Conservation (phyloP, 208 protist genomes). For the Lotmaria passim region DNA sequence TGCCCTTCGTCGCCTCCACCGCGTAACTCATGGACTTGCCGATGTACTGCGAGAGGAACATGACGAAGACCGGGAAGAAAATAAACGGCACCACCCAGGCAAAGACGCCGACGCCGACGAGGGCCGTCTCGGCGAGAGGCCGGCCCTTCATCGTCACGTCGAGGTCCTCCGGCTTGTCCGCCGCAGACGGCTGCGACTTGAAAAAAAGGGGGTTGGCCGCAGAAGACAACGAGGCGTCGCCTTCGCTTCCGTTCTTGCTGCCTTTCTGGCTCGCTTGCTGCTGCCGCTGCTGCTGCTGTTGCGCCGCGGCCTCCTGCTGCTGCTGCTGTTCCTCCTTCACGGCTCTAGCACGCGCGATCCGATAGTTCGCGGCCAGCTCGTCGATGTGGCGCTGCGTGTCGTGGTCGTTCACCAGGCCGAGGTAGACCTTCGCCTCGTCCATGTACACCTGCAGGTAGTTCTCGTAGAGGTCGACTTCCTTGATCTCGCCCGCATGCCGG, state of each 20-base stretch:
- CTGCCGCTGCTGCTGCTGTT: constrained; percentile 37
- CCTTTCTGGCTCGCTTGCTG: constrained; percentile 5
- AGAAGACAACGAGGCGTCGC: neutral
- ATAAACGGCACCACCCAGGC: constrained; percentile 84
- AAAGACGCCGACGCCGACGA: constrained; percentile 67
- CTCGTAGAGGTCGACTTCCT: constrained; percentile 53
- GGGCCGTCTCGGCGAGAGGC: constrained; percentile 62
- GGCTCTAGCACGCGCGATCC: constrained; percentile 19
- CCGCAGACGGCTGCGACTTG: neutral
- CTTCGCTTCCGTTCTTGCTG: constrained; percentile 6
- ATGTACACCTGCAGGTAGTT: constrained; percentile 69
- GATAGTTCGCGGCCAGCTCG: constrained; percentile 40
- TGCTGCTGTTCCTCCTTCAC: constrained; percentile 36
- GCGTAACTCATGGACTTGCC: constrained; percentile 57
- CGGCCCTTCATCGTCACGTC: constrained; percentile 50
- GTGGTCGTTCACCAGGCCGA: constrained; percentile 60
- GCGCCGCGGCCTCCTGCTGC: constrained; percentile 14
- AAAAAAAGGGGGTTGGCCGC: neutral
- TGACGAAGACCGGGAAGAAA: constrained; percentile 84
- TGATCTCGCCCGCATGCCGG: constrained; percentile 45
- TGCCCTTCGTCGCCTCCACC: constrained; percentile 54
- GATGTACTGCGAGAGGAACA: constrained; percentile 74
- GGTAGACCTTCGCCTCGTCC: constrained; percentile 52
- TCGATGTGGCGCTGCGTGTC: constrained; percentile 69
- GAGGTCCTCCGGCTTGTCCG: constrained; percentile 40